Evolutionary conservation across 306 rosid species (phyloP).

Genomic region (Argentina anserina): DNA sequence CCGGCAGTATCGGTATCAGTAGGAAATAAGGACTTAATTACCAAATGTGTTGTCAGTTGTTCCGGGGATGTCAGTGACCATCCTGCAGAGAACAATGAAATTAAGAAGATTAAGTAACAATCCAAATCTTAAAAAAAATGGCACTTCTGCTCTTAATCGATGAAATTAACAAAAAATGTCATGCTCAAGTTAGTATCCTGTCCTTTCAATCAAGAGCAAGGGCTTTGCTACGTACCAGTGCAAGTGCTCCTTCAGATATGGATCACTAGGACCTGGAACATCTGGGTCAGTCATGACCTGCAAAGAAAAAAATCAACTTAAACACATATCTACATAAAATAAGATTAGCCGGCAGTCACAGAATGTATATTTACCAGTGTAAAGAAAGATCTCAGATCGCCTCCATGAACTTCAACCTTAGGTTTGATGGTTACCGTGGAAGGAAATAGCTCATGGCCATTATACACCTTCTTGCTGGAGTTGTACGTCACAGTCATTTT

Average conservation of each 20-base stretch:
- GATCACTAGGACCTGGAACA: constrained; percentile 98
- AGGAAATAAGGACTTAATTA: constrained; percentile 17
- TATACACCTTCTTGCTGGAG: constrained; percentile 58
- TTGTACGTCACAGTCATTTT: constrained; percentile 51
- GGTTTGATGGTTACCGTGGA: constrained; percentile 57
- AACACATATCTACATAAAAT: not conserved
- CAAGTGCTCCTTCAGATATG: constrained; percentile 78
- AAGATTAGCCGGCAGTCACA: not conserved
- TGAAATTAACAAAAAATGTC: too few relatives aligned
- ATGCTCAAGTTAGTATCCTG: not conserved
- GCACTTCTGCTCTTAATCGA: not conserved
- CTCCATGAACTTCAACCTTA: constrained; percentile 80
- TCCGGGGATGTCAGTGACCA: constrained; percentile 91
- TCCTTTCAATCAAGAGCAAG: not conserved
- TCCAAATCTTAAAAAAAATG: not conserved
- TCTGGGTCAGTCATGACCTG: constrained; percentile 94
- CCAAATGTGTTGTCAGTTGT: constrained; percentile 81
- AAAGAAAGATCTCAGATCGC: constrained; percentile 81
- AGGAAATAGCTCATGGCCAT: constrained; percentile 79
- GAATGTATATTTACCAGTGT: constrained; percentile 50
- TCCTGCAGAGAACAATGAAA: constrained; percentile 41
- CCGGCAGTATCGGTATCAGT: too few relatives aligned
- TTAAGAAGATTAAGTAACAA: not conserved
- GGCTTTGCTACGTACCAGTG: constrained; percentile 63
- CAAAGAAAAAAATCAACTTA: not conserved